Conservation (phyloP, 148 eudicot genomes). For the Tetragonia tetragonoides region DNA sequence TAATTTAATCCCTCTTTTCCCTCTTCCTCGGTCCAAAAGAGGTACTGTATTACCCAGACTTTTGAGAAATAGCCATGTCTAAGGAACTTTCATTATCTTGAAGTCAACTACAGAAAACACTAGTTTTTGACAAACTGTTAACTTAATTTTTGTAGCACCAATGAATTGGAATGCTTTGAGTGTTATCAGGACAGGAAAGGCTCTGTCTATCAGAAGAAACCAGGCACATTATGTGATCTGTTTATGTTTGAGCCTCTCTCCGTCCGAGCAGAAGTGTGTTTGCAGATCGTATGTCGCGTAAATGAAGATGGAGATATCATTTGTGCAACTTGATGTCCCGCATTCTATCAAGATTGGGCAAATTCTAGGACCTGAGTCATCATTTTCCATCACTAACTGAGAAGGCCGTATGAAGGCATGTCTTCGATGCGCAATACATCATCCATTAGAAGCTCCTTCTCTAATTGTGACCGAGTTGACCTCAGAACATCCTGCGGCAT, state of each 20-base stretch:
- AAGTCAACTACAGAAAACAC: too few species aligned
- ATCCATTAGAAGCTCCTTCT: constrained; percentile 70
- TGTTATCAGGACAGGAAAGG: not conserved
- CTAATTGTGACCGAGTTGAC: constrained; percentile 65
- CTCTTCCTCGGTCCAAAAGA: too few species aligned
- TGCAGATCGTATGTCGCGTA: not conserved
- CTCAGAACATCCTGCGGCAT: constrained; percentile 56
- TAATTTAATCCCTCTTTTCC: too few species aligned
- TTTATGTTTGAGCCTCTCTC: not conserved
- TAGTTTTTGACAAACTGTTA: too few species aligned
- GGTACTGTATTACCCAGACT: too few species aligned
- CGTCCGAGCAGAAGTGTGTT: not conserved
- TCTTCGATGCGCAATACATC: constrained; percentile 70
- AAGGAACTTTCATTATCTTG: too few species aligned
- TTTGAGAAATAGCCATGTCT: too few species aligned
- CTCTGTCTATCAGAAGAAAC: not conserved
- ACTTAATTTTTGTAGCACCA: too few species aligned
- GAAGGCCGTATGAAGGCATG: constrained; percentile 73
- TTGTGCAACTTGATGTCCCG: not conserved
- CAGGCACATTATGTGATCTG: not conserved
- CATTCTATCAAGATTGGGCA: not conserved
- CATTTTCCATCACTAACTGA: constrained; percentile 26
- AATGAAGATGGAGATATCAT: not conserved
- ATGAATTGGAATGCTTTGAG: not conserved
- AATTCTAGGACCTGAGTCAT: not conserved